These are phyloP conservation scores for Eucalyptus viminalis DNA, from an alignment of 345 rosid genomes.

Conservation along the genomic window DNA sequence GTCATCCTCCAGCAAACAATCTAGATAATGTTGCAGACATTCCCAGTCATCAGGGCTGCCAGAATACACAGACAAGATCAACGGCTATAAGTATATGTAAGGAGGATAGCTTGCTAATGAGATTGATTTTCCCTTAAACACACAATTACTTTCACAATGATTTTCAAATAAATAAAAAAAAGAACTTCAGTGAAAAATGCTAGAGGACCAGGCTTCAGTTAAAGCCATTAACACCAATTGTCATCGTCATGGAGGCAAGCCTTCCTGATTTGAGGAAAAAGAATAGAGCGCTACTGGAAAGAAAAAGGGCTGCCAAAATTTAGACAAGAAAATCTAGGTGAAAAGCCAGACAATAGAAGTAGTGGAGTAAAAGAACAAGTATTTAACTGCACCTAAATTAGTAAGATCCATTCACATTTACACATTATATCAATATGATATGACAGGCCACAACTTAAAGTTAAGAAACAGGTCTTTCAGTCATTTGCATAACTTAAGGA, in stretches of 20 bases:
- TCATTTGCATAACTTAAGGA: neutral
- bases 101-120: neutral
- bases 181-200: neutral
- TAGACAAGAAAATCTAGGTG: neutral
- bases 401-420: neutral
- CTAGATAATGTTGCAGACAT: constrained; percentile 81
- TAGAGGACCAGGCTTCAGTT: neutral
- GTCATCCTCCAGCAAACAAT: constrained; percentile 85
- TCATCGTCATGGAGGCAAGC: neutral
- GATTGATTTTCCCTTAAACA: neutral
- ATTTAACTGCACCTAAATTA: neutral
- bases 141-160: neutral
- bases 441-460: neutral
- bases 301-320: neutral
- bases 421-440: neutral
- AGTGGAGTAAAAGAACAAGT: neutral
- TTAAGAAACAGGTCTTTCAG: neutral
- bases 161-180: neutral
- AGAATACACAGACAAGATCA: constrained; percentile 15
- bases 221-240: neutral
- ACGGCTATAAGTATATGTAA: neutral
- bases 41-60: constrained; percentile 99
- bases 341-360: neutral
- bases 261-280: neutral
- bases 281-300: neutral